phyloP scores from a whole-genome alignment of 371 early-diverging fungal genomes.

The Encephalitozoon intestinalis region DNA sequence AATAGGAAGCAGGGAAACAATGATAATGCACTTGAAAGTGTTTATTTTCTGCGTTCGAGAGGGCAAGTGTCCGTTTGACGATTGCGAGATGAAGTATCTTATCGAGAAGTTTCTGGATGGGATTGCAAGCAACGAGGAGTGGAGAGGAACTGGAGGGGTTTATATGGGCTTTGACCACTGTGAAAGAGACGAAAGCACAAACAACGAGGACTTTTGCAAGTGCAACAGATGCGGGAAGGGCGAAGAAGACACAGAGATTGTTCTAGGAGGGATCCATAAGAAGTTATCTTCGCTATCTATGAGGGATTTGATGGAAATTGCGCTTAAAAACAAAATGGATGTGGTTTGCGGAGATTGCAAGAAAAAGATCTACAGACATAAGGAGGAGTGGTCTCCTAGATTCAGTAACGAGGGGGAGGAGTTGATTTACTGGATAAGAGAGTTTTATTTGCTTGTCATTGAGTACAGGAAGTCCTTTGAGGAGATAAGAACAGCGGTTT shows the following conservation, averaged over 20 bases:
- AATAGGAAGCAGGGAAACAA: background rate
- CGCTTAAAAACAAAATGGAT: background rate
- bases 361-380: background rate
- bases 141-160: background rate
- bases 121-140: background rate
- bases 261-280: background rate
- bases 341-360: background rate
- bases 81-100: background rate
- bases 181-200: background rate
- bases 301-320: background rate
- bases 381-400: background rate
- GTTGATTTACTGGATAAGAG: background rate
- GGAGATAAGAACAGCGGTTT: background rate
- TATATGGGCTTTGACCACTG: background rate
- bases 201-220: background rate
- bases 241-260: background rate
- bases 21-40: background rate
- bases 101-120: background rate
- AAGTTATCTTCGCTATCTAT: background rate
- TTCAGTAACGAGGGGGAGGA: background rate
- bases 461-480: background rate
- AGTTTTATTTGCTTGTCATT: background rate
- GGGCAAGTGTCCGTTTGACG: background rate
- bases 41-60: background rate
- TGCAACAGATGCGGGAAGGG: background rate